Conservation (phyloP, 176 grass and related monocot genomes). For the Bromus sterilis region DNA sequence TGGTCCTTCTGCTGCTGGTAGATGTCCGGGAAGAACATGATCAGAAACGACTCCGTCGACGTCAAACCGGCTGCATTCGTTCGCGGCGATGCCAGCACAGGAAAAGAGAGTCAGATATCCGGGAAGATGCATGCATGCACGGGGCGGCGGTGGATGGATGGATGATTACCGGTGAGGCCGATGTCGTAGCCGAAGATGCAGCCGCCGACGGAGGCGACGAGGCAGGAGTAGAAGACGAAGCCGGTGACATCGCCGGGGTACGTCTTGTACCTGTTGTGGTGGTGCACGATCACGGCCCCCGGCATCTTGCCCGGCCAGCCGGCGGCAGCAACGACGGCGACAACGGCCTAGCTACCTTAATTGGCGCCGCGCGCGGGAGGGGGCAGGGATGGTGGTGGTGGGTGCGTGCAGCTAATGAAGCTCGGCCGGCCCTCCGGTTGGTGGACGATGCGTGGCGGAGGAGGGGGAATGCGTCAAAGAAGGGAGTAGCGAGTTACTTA, state of each 20-base stretch:
- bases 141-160: background rate
- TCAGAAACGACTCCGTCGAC: slow-evolving; percentile 38
- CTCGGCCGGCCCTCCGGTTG: slow-evolving; percentile 11
- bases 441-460: background rate
- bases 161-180: slow-evolving; percentile 20
- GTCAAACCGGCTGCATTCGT: slow-evolving; percentile 27
- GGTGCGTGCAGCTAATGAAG: background rate
- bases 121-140: too few relatives aligned
- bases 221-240: slow-evolving; percentile 37
- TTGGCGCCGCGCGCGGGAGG: background rate
- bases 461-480: slow-evolving; percentile 31
- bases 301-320: slow-evolving; percentile 27
- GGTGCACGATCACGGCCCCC: slow-evolving; percentile 46
- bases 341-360: background rate
- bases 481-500: slow-evolving; percentile 16
- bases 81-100: background rate
- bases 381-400: background rate
- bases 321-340: background rate
- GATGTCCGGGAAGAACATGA: slow-evolving; percentile 43
- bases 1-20: slow-evolving; percentile 24
- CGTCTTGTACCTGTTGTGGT: slow-evolving; percentile 41
- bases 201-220: slow-evolving; percentile 44
- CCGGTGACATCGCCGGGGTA: slow-evolving; percentile 49
- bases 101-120: background rate
- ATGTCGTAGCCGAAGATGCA: slow-evolving; percentile 62